Evolutionary conservation across 2,329 filamentous ascomycete genomes (phyloP).

Genomic region (Fusarium albosuccineum): DNA sequence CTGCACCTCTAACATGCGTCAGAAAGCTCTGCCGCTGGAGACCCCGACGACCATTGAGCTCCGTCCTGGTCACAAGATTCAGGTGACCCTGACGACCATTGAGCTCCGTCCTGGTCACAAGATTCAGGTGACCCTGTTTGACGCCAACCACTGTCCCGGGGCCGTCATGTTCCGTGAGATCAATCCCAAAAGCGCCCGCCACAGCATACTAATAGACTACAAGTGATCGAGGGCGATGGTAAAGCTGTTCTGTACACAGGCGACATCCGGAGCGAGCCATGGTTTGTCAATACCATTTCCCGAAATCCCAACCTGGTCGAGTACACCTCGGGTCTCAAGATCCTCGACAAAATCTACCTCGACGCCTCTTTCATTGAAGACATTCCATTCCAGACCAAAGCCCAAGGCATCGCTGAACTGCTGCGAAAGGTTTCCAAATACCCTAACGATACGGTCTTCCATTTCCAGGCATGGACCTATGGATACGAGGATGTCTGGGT

Average conservation of each 20-base stretch:
- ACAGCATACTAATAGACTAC: not conserved
- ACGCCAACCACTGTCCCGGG: conserved; percentile 93
- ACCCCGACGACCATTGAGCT: conserved; percentile 84
- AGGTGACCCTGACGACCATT: conserved; percentile 82
- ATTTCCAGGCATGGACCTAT: conserved; percentile 91
- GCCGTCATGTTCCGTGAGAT: conserved; percentile 85
- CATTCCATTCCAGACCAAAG: conserved; percentile 70
- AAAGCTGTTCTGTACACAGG: conserved; percentile 89
- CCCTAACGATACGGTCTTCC: conserved; percentile 81
- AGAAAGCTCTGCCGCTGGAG: conserved; percentile 85
- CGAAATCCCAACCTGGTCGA: conserved; percentile 81
- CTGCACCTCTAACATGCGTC: not conserved
- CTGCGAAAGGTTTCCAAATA: conserved; percentile 76
- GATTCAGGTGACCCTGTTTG: conserved; percentile 86
- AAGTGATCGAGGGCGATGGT: conserved; percentile 78
- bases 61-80: conserved; percentile 74
- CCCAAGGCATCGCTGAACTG: conserved; percentile 81
- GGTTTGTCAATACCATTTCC: conserved; percentile 82
- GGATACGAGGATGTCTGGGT: conserved; percentile 93
- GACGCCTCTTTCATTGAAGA: conserved; percentile 81
- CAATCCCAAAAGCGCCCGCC: not conserved
- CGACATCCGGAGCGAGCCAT: conserved; percentile 86
- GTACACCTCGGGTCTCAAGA: conserved; percentile 75
- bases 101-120: conserved; percentile 76
- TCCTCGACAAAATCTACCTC: conserved; percentile 85